phyloP scores from a whole-genome alignment of 805 yeast species.

The Candida silvicultrix region DNA sequence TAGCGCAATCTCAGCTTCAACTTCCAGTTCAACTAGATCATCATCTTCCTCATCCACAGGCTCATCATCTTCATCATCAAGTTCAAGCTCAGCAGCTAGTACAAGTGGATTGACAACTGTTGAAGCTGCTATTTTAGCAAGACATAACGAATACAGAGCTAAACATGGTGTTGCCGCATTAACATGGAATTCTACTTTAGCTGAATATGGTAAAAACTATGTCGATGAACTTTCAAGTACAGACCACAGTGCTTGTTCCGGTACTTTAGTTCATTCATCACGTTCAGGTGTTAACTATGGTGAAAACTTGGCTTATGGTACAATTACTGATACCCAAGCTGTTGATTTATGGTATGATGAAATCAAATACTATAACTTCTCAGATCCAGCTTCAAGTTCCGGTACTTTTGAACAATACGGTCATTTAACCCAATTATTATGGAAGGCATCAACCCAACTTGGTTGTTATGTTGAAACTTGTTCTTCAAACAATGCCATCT shows the following conservation, averaged over 20 bases:
- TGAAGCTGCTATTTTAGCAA: constrained; percentile 35
- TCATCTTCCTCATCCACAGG: constrained; percentile 11
- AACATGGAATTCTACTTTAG: constrained; percentile 42
- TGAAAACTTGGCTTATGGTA: constrained; percentile 73
- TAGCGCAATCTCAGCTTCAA: constrained; percentile 4
- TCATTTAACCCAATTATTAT: constrained; percentile 57
- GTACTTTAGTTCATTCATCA: constrained; percentile 54
- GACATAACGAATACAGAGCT: constrained; percentile 46
- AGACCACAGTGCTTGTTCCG: constrained; percentile 47
- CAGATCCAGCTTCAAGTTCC: constrained; percentile 31
- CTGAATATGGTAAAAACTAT: constrained; percentile 43
- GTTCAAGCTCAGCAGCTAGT: constrained; percentile 15
- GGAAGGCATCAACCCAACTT: constrained; percentile 18
- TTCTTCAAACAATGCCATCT: constrained; percentile 25
- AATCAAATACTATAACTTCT: constrained; percentile 47
- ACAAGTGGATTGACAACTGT: constrained; percentile 17
- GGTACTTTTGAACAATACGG: constrained; percentile 49
- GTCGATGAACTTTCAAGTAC: constrained; percentile 35
- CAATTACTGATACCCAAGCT: constrained; percentile 29
- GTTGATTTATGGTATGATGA: constrained; percentile 76
- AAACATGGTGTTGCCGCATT: constrained; percentile 37
- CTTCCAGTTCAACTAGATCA: constrained; percentile 5
- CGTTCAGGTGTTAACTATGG: constrained; percentile 49
- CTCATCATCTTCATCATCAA: constrained; percentile 13
- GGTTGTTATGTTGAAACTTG: constrained; percentile 62